phyloP scores from a whole-genome alignment of 73 alveolate genomes.

The Tetrahymena malaccensis region DNA sequence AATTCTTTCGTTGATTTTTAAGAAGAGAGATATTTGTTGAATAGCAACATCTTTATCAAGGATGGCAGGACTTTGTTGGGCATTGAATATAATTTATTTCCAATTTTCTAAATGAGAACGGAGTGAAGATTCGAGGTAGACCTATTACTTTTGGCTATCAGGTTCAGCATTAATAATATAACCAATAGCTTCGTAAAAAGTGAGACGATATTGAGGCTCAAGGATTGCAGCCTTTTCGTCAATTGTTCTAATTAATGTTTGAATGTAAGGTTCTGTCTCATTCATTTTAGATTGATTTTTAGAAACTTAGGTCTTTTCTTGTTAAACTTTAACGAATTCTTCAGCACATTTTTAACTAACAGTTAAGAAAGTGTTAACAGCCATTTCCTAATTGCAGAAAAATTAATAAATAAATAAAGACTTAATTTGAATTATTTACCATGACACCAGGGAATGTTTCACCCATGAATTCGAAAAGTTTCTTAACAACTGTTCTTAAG shows the following conservation, averaged over 20 bases:
- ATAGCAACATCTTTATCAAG: conserved; percentile 63
- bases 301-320: background rate
- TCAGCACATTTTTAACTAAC: conserved; percentile 68
- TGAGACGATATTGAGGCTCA: conserved; percentile 77
- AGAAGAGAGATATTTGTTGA: conserved; percentile 61
- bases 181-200: conserved; percentile 92
- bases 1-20: conserved; percentile 82
- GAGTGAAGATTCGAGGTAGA: conserved; percentile 51
- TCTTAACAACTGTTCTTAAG: conserved; percentile 93
- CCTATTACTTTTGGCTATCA: conserved; percentile 45
- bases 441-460: conserved; percentile 93
- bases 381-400: conserved; percentile 75
- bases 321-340: conserved; percentile 44
- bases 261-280: conserved; percentile 77
- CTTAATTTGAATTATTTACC: background rate
- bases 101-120: conserved; percentile 63
- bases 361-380: conserved; percentile 91
- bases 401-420: background rate
- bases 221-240: conserved; percentile 75
- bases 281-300: conserved; percentile 47
- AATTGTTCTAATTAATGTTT: conserved; percentile 78
- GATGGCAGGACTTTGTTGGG: conserved; percentile 47
- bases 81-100: conserved; percentile 58
- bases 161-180: conserved; percentile 76
- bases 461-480: conserved; percentile 96